Conservation (phyloP, 495 filamentous ascomycete genomes). For the Aspergillus indologenus region DNA sequence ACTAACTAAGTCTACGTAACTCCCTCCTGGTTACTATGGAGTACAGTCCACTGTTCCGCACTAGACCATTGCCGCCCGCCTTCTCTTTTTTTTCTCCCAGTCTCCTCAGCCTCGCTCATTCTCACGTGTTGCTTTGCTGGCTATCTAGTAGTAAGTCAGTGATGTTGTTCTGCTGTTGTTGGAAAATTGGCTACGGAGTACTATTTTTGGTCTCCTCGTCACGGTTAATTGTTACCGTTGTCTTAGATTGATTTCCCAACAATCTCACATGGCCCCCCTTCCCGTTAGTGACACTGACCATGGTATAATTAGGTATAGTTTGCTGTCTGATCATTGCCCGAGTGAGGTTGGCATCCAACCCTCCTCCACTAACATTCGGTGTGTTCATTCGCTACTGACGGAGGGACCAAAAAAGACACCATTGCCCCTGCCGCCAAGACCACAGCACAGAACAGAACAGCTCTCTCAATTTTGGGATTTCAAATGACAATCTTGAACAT, state of each 20-base stretch:
- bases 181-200: conserved; percentile 6
- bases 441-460: not conserved
- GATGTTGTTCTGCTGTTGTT: not conserved
- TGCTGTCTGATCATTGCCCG: conserved; percentile 3
- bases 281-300: not conserved
- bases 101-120: conserved; percentile 8
- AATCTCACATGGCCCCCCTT: not conserved
- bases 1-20: too few species aligned
- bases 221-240: conserved; percentile 14
- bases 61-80: conserved; percentile 9
- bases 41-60: not conserved
- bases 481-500: too few species aligned
- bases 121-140: conserved; percentile 18
- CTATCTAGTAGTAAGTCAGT: too few species aligned
- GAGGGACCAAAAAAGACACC: too few species aligned
- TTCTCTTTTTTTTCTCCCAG: not conserved
- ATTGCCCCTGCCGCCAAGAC: not conserved
- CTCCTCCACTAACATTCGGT: not conserved
- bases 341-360: not conserved
- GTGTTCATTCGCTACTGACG: not conserved
- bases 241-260: conserved; percentile 10
- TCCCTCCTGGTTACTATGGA: too few species aligned
- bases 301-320: not conserved
- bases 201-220: conserved; percentile 26
- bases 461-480: not conserved